phyloP scores from a whole-genome alignment of 2,329 filamentous ascomycete species.

The Colletotrichum sublineola region DNA sequence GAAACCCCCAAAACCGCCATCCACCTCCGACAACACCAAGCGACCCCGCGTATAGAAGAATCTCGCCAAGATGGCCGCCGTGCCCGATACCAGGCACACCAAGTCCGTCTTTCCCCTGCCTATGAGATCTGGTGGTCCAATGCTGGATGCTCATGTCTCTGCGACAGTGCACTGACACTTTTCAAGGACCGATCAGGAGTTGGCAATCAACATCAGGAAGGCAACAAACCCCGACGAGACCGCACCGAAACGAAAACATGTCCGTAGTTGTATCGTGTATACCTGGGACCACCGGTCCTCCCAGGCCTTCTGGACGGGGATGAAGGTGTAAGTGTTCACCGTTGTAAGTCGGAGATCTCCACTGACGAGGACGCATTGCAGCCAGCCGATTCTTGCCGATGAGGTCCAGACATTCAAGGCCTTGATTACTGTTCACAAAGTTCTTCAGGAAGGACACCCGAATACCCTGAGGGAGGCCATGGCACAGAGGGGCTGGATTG shows the following conservation, averaged over 20 bases:
- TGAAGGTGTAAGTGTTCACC: conserved; percentile 85
- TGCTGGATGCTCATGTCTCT: background rate
- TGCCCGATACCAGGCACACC: conserved; percentile 42
- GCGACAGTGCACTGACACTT: conserved; percentile 33
- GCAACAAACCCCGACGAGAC: conserved; percentile 78
- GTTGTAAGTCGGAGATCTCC: background rate
- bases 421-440: conserved; percentile 96
- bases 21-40: conserved; percentile 24
- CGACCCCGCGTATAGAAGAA: conserved; percentile 29
- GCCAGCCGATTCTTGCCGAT: conserved; percentile 97
- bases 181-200: conserved; percentile 75
- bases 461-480: conserved; percentile 89
- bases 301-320: conserved; percentile 94
- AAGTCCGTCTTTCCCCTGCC: conserved; percentile 31
- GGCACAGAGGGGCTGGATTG: conserved; percentile 89
- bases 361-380: conserved; percentile 52
- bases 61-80: conserved; percentile 40
- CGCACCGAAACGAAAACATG: conserved; percentile 87
- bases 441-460: conserved; percentile 96
- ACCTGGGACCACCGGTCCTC: conserved; percentile 99
- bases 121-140: background rate
- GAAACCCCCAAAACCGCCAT: conserved; percentile 14
- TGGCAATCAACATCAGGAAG: conserved; percentile 78
- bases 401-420: conserved; percentile 99
- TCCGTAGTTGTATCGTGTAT: conserved; percentile 97